Percentiles rank a stretch among this genome's conserved stretches.
Conservation (phyloP, 805 yeast species). For the Pichia nakasei region DNA sequence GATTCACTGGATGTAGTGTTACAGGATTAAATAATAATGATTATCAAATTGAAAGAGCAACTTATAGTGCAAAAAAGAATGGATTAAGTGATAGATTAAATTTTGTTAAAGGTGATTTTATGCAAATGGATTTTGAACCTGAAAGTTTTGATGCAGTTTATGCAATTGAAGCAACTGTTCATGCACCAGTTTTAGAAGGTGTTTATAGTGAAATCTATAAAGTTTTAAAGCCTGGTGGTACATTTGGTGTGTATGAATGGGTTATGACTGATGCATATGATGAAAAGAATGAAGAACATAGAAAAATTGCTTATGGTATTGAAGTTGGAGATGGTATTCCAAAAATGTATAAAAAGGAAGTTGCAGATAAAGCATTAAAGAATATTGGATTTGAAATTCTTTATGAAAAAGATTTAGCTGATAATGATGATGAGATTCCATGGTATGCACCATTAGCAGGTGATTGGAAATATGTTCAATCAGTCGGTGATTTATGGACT, state of each 20-base stretch:
- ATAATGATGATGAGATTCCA: conserved; percentile 72
- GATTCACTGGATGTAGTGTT: conserved; percentile 80
- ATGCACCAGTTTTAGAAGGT: conserved; percentile 94
- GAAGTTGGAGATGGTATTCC: conserved; percentile 99
- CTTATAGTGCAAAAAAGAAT: conserved; percentile 59
- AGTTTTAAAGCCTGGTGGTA: conserved; percentile 96
- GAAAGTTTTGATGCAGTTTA: conserved; percentile 92
- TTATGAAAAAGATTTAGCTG: conserved; percentile 76
- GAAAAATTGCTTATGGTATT: conserved; percentile 92
- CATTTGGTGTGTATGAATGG: conserved; percentile 98
- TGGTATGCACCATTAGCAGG: conserved; percentile 98
- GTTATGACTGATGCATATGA: conserved; percentile 95
- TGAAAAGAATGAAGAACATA: conserved; percentile 77
- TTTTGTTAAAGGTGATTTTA: conserved; percentile 95
- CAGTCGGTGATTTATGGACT: conserved; percentile 68
- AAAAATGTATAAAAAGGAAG: conserved; percentile 80
- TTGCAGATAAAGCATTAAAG: conserved; percentile 80
- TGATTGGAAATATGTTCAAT: conserved; percentile 82
- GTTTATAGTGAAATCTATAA: conserved; percentile 91
- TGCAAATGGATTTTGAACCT: conserved; percentile 96
- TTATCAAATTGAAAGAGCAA: conserved; percentile 90
- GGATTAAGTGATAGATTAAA: conserved; percentile 65
- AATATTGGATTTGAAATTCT: conserved; percentile 81
- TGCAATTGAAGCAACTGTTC: conserved; percentile 98
- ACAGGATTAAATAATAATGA: conserved; percentile 95